Conservation (phyloP, 805 yeast species). For the Candida stauntonica region DNA sequence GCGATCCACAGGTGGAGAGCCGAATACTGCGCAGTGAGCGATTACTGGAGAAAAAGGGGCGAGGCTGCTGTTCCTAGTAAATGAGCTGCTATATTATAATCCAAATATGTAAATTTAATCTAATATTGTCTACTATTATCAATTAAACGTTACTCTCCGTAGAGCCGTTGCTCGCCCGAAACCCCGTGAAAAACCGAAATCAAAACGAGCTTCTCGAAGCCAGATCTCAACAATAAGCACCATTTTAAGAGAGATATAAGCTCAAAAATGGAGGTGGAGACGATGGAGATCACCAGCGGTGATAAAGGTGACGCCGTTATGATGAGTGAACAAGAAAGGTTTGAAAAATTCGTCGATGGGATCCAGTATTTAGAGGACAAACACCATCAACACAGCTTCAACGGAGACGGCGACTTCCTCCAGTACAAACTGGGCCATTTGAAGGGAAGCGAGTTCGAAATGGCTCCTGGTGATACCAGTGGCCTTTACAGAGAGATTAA, state of each 20-base stretch:
- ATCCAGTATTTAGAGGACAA: conserved; percentile 12
- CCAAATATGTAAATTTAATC: not conserved
- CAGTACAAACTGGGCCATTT: conserved; percentile 22
- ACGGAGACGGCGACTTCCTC: conserved; percentile 22
- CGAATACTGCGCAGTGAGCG: conserved; percentile 69
- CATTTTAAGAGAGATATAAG: no score
- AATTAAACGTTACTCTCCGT: no score
- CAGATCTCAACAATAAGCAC: no score
- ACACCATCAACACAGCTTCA: conserved; percentile 11
- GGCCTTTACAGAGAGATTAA: conserved; percentile 20
- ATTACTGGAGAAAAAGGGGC: conserved; percentile 87
- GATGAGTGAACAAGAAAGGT: conserved; percentile 8
- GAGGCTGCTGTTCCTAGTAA: conserved; percentile 45
- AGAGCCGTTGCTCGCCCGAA: no score
- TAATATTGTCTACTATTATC: not conserved
- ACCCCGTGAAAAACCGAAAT: no score
- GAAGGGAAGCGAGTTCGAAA: conserved; percentile 19
- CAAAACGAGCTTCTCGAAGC: no score
- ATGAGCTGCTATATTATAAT: not conserved
- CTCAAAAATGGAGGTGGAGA: no score
- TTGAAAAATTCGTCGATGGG: conserved; percentile 14
- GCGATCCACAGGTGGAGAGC: conserved; percentile 40
- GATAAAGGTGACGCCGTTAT: not conserved
- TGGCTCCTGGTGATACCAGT: conserved; percentile 8
- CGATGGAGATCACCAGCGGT: no score